These are phyloP conservation scores for Alternaria gaisen DNA, from an alignment of 2,329 filamentous ascomycete species.

Conservation along the genomic window DNA sequence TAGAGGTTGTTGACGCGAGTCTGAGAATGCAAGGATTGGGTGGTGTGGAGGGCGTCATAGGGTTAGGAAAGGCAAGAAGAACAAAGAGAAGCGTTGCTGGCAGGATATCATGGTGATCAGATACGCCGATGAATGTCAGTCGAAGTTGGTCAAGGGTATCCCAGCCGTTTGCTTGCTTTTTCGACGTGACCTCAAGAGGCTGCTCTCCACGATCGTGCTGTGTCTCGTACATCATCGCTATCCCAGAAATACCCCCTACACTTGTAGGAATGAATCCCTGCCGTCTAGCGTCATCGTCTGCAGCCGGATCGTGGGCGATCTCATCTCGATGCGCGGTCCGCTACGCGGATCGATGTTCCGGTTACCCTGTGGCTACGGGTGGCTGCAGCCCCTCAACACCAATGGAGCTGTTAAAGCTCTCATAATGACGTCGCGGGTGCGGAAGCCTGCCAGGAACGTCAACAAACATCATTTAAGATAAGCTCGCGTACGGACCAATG, in stretches of 20 bases:
- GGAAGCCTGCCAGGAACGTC: not conserved
- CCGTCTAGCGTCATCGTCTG: constrained; percentile 7
- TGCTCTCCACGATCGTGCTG: not conserved
- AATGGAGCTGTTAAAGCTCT: constrained; percentile 23
- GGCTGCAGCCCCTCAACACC: constrained; percentile 21
- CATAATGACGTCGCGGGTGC: constrained; percentile 27
- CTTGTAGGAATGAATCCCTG: not conserved
- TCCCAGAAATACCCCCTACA: not conserved
- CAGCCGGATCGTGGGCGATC: not conserved
- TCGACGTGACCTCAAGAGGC: not conserved
- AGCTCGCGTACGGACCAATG: not conserved
- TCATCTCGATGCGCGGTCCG: constrained; percentile 10
- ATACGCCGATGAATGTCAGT: too few species aligned
- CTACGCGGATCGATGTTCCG: constrained; percentile 4
- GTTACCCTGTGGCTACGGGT: not conserved
- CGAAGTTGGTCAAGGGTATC: not conserved
- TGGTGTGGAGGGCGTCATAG: constrained; percentile 28
- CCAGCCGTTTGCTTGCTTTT: not conserved
- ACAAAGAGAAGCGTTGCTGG: constrained; percentile 21
- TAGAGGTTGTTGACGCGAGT: constrained; percentile 32
- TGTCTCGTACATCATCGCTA: not conserved
- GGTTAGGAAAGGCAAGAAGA: constrained; percentile 7
- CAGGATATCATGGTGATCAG: constrained; percentile 13
- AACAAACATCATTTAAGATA: constrained; percentile 6
- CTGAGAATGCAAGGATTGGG: constrained; percentile 25